These are phyloP conservation scores for Leishmania amazonensis DNA, from an alignment of 208 protist genomes.

Conservation along the genomic window DNA sequence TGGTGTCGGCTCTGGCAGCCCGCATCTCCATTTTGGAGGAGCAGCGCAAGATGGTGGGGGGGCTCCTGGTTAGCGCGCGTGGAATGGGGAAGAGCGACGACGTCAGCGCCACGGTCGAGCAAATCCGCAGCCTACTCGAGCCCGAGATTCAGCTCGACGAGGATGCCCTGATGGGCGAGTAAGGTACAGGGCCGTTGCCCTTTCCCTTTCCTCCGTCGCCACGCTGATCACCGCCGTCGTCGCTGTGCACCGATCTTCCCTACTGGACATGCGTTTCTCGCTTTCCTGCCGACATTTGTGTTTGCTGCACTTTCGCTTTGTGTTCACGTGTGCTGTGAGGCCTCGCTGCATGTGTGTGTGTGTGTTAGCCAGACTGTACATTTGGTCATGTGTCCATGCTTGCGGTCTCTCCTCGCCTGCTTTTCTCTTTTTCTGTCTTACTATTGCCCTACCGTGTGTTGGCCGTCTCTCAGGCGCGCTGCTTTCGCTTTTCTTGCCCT, in stretches of 20 bases:
- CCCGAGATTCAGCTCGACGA: conserved; percentile 27
- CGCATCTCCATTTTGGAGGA: conserved; percentile 50
- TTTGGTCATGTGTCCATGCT: not conserved
- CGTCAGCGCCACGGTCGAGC: conserved; percentile 15
- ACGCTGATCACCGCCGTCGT: not conserved
- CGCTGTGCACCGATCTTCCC: not conserved
- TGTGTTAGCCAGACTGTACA: too few relatives aligned
- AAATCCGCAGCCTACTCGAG: conserved; percentile 28
- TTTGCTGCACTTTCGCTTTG: not conserved
- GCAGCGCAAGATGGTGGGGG: conserved; percentile 38
- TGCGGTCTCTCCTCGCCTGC: too few relatives aligned
- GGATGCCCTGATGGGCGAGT: conserved; percentile 11
- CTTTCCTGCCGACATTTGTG: too few relatives aligned
- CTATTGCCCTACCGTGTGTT: not conserved
- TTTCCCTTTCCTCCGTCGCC: not conserved
- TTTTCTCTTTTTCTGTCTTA: not conserved
- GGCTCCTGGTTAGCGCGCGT: conserved; percentile 23
- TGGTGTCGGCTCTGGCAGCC: conserved; percentile 41
- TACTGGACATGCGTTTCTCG: not conserved
- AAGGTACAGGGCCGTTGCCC: not conserved
- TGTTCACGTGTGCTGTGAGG: not conserved
- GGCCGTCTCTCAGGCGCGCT: too few relatives aligned
- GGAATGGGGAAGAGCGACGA: conserved; percentile 22
- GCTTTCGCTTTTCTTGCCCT: not conserved
- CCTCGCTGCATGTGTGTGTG: not conserved